These are phyloP conservation scores for Croton laevigatus DNA, from an alignment of 441 rosid genomes.

Conservation along the genomic window DNA sequence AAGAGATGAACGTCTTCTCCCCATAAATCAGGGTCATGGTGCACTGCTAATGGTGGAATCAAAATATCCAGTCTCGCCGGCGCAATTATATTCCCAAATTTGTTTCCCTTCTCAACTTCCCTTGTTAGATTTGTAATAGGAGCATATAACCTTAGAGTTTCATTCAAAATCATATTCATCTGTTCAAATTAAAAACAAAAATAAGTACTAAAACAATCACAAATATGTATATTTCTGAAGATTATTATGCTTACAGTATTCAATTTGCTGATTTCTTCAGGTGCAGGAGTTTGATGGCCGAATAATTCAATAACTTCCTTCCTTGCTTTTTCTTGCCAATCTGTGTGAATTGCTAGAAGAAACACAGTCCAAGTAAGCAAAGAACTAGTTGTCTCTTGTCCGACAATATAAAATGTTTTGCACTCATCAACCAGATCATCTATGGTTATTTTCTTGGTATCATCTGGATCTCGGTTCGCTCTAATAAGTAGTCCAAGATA, in stretches of 20 bases:
- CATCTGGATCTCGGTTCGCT: slow-evolving; percentile 16
- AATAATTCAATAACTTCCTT: slow-evolving; percentile 26
- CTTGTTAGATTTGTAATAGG: slow-evolving; percentile 3
- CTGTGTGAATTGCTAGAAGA: slow-evolving; percentile 30
- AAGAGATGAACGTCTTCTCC: slow-evolving; percentile 35
- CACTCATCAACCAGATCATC: slow-evolving; percentile 33
- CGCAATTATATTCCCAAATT: slow-evolving; percentile 25
- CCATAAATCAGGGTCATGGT: slow-evolving; percentile 32
- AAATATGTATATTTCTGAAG: too few species aligned
- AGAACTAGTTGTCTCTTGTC: slow-evolving; percentile 34
- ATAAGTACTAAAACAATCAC: too few species aligned
- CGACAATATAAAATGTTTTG: slow-evolving; percentile 36
- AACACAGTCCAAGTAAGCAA: slow-evolving; percentile 32
- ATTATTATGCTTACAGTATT: slow-evolving; percentile 22
- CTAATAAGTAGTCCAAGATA: neutral
- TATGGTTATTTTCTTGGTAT: slow-evolving; percentile 18
- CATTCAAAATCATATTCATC: slow-evolving; percentile 26
- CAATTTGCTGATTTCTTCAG: slow-evolving; percentile 26
- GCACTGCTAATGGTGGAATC: slow-evolving; percentile 23
- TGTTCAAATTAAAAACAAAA: neutral
- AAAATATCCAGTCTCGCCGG: slow-evolving; percentile 13
- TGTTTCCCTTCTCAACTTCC: neutral
- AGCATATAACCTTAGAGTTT: slow-evolving; percentile 12
- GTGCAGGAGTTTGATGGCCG: slow-evolving; percentile 24
- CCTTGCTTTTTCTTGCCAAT: slow-evolving; percentile 42